phyloP scores from a whole-genome alignment of 371 early-diverging fungal species.

The Mucor plumbeus region DNA sequence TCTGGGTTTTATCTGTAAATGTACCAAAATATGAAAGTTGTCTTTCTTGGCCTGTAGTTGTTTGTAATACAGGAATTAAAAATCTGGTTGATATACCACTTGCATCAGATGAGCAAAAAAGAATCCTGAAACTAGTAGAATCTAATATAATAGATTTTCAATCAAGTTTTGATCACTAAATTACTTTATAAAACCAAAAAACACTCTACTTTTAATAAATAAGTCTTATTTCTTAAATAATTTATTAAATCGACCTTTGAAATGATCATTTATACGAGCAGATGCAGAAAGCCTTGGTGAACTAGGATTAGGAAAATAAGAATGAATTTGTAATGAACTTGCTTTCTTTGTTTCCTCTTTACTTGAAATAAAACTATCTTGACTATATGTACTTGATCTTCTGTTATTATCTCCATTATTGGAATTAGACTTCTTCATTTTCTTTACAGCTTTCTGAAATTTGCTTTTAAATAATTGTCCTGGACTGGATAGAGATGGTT shows the following conservation, averaged over 20 bases:
- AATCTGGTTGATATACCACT: conserved; percentile 60
- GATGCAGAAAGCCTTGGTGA: conserved; percentile 20
- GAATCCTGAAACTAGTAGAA: conserved; percentile 4
- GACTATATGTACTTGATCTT: not conserved
- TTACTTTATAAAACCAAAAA: not conserved
- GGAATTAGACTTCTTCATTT: conserved; percentile 16
- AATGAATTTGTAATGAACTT: not conserved
- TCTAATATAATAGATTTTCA: conserved; percentile 7
- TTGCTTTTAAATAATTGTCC: conserved; percentile 16
- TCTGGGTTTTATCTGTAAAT: conserved; percentile 66
- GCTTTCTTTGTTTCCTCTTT: not conserved
- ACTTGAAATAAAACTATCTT: not conserved
- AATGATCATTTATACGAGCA: conserved; percentile 16
- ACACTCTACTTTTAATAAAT: not conserved
- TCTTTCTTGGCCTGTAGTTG: conserved; percentile 68
- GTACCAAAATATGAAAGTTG: conserved; percentile 63
- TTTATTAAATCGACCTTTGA: conserved; percentile 24
- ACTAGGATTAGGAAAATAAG: not conserved
- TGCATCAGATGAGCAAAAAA: conserved; percentile 15
- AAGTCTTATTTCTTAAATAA: conserved; percentile 20
- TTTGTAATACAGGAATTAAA: conserved; percentile 64
- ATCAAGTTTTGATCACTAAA: not conserved
- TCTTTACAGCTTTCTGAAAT: conserved; percentile 20
- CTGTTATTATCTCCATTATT: not conserved
- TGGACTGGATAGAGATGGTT: conserved; percentile 8